Evolutionary conservation across 2,329 filamentous ascomycete genomes (phyloP).

Genomic region (Fusarium bulbicola): DNA sequence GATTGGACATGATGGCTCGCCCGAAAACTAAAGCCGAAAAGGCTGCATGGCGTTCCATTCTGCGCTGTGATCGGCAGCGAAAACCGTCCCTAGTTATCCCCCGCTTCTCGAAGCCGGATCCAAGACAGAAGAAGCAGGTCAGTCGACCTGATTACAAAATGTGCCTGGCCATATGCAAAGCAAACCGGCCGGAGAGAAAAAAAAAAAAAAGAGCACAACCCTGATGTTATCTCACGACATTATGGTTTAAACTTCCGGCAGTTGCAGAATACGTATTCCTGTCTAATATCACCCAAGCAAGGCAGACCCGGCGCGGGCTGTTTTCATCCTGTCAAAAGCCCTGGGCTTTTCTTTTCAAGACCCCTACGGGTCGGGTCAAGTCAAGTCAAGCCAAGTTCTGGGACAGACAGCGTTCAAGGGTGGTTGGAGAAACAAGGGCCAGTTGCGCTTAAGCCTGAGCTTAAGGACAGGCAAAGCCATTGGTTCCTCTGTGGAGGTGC

Average conservation of each 20-base stretch:
- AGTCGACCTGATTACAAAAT: not conserved
- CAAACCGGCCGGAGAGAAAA: not conserved
- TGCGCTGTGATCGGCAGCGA: conserved; percentile 27
- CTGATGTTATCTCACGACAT: not conserved
- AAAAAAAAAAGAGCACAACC: not conserved
- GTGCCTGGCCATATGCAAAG: not conserved
- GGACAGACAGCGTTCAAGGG: conserved; percentile 26
- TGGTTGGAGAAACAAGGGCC: conserved; percentile 27
- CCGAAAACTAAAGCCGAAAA: conserved; percentile 16
- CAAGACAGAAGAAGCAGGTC: conserved; percentile 26
- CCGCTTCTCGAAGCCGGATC: conserved; percentile 36
- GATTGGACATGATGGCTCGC: conserved; percentile 1
- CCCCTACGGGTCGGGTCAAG: conserved; percentile 6
- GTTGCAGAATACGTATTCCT: conserved; percentile 13
- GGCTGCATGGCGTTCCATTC: conserved; percentile 33
- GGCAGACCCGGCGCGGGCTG: not conserved
- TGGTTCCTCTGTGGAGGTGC: conserved; percentile 5
- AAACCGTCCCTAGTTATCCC: conserved; percentile 21
- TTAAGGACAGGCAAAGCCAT: conserved; percentile 12
- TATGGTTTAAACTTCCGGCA: conserved; percentile 13
- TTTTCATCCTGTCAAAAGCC: conserved; percentile 2
- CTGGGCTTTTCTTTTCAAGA: not conserved
- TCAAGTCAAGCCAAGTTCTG: not conserved
- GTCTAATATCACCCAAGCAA: conserved; percentile 9
- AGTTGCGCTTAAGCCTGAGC: conserved; percentile 29